Base-by-base conservation (phyloP, 495 filamentous ascomycete genomes). In the Aspergillus carlsbadensis region DNA sequence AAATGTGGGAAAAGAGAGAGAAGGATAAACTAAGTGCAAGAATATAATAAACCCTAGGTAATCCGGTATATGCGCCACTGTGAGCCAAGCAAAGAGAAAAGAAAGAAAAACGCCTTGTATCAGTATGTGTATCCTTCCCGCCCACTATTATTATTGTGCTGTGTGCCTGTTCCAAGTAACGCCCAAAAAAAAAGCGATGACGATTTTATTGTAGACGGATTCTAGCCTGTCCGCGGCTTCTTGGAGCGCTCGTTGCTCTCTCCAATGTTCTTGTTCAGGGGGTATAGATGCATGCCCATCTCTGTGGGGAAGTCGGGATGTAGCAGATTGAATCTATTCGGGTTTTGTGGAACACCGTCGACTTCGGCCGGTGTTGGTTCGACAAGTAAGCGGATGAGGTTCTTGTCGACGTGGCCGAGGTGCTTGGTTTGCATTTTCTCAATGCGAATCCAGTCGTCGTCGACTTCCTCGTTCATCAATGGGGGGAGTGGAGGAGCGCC, bases 381-480 rank as follows among this genome's bases (percentile, higher is more conserved):
- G 17, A 71, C 63, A 10, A 76, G 66, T 1, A 72, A 34, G n/a
- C 76, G 68, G 50, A 73, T 57, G 3, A 78, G 65, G 39, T 61
- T 60, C 6, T 60, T 53, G 37, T 78, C 76, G n/a, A 78, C 67
- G 64, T 70, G 77, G 21, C 66, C 60, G 2, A 55, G 40, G 0
- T 72, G 67, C 58, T 74, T 75, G 45, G 14, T 54, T 20, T 65
- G 63, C 20, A 78, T 63, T 10, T 70, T 70, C 43, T 78, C 77
- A 65, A 89, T 84, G 46, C 82, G 77, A 8, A 80, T 76, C 39
- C 83, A 65, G 64, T 89, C 86, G 42, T 79, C 76, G 41, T 81
- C 77, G 11, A 80, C 78, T 39, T 88, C 85, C 21, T 86, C 81
- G 17, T 72, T 73, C 50, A 79, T 76, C 22, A 87, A 66, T 0